These are phyloP conservation scores for Phalaenopsis aphrodite DNA, from an alignment of 106 monocot genomes.

Conservation along the genomic window DNA sequence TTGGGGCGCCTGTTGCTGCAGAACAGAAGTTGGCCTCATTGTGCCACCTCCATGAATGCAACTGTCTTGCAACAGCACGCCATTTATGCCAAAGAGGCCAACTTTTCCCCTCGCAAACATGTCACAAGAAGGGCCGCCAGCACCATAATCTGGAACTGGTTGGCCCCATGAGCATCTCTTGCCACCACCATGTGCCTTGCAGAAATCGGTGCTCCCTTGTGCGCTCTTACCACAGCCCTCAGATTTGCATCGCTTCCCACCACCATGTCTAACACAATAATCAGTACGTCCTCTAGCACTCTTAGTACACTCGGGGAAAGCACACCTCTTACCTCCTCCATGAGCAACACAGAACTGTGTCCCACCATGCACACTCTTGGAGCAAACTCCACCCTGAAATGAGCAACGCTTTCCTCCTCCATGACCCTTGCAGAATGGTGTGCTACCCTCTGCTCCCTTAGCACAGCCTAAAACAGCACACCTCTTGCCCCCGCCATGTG, in stretches of 20 bases:
- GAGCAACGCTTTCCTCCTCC: slow-evolving; percentile 49
- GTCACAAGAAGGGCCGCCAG: slow-evolving; percentile 28
- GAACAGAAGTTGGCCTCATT: slow-evolving; percentile 1
- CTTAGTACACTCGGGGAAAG: slow-evolving; percentile 37
- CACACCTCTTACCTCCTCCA: slow-evolving; percentile 59
- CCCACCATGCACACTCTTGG: slow-evolving; percentile 54
- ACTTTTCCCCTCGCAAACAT: slow-evolving; percentile 45
- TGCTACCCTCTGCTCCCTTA: slow-evolving; percentile 57
- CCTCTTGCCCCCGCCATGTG: slow-evolving; percentile 54
- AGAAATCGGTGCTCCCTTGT: slow-evolving; percentile 46
- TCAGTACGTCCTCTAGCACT: slow-evolving; percentile 40
- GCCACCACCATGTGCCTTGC: slow-evolving; percentile 53
- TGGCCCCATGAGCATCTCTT: slow-evolving; percentile 43
- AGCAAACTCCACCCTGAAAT: slow-evolving; percentile 35
- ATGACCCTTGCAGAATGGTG: slow-evolving; percentile 40
- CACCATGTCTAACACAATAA: slow-evolving; percentile 43
- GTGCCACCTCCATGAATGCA: slow-evolving; percentile 47
- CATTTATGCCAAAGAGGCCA: slow-evolving; percentile 48
- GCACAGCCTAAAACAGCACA: slow-evolving; percentile 29
- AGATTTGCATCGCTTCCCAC: slow-evolving; percentile 37
- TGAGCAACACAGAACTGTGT: slow-evolving; percentile 47
- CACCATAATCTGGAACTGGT: slow-evolving; percentile 9
- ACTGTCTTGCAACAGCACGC: slow-evolving; percentile 38
- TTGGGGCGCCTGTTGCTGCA: neutral
- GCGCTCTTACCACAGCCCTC: slow-evolving; percentile 47